Evolutionary conservation across 495 filamentous ascomycete species (phyloP).

Genomic region (Xylaria flabelliformis): DNA sequence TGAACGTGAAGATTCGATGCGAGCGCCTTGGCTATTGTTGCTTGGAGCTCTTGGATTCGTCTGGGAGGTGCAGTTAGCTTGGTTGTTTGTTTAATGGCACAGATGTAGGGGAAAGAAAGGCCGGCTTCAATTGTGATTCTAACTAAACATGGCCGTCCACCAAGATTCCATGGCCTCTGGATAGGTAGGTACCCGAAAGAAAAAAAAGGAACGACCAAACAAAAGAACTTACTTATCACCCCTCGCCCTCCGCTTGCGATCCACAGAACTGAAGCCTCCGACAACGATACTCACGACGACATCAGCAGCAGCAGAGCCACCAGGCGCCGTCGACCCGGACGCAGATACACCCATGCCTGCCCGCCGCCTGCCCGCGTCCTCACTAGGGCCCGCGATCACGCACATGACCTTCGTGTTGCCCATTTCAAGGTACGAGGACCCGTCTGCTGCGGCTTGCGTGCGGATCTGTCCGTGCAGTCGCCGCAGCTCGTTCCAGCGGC

Average conservation of each 20-base stretch:
- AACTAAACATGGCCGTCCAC: no score
- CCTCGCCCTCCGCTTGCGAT: constrained; percentile 75
- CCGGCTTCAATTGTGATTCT: no score
- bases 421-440: constrained; percentile 89
- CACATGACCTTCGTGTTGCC: constrained; percentile 97
- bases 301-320: constrained; percentile 57
- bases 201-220: no score
- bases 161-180: no score
- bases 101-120: no score
- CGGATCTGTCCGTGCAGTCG: constrained; percentile 87
- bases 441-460: constrained; percentile 89
- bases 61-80: constrained; percentile 48
- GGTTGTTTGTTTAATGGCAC: background rate
- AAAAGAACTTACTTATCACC: constrained; percentile 74
- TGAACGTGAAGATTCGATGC: constrained; percentile 76
- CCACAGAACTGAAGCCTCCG: constrained; percentile 86
- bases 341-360: constrained; percentile 42
- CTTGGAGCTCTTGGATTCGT: constrained; percentile 79
- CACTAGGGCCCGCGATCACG: constrained; percentile 82
- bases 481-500: constrained; percentile 97
- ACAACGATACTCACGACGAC: constrained; percentile 84
- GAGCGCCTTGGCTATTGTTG: constrained; percentile 76
- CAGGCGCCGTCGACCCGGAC: constrained; percentile 53
- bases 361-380: constrained; percentile 55
- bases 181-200: no score